A percentile compares a stretch with the other conserved stretches of the same genome.
Conservation (phyloP, 164 flowering plant species). For the Nymphaea colorata region DNA sequence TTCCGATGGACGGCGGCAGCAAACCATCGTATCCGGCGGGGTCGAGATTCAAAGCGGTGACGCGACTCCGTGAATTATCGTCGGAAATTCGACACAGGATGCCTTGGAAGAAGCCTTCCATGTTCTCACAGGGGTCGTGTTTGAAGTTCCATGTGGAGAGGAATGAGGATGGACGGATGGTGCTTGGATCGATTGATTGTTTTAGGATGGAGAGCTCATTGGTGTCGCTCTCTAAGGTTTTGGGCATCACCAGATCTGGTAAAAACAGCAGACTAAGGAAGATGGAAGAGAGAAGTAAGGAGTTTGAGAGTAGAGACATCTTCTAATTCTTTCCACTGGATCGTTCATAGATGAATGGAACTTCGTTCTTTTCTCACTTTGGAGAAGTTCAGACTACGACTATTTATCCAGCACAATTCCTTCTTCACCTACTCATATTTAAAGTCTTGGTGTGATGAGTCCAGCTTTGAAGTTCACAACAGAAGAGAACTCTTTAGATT, state of each 20-base stretch:
- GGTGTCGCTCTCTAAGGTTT: neutral
- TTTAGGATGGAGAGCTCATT: neutral
- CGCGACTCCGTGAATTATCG: neutral
- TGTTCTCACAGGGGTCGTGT: slow-evolving; percentile 1
- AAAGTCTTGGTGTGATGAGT: too few relatives aligned
- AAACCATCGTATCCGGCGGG: neutral
- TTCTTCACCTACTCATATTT: too few relatives aligned
- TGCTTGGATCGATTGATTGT: neutral
- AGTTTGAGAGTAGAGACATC: too few relatives aligned
- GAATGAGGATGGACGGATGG: neutral
- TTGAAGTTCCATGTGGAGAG: slow-evolving; percentile 1
- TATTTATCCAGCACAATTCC: too few relatives aligned
- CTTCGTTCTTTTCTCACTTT: too few relatives aligned
- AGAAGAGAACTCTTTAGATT: too few relatives aligned
- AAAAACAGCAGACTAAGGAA: neutral
- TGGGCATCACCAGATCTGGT: neutral
- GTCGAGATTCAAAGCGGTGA: neutral
- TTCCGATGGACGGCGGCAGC: neutral
- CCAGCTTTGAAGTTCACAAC: too few relatives aligned
- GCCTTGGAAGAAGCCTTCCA: neutral
- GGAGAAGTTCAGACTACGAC: too few relatives aligned
- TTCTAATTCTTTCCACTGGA: too few relatives aligned
- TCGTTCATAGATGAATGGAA: too few relatives aligned
- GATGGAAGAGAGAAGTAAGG: neutral
- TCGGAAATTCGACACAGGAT: neutral